A percentile compares a stretch with the other conserved stretches of the same genome.
Conservation (phyloP, 805 yeast genomes). For the Zygosaccharomyces bisporus region DNA sequence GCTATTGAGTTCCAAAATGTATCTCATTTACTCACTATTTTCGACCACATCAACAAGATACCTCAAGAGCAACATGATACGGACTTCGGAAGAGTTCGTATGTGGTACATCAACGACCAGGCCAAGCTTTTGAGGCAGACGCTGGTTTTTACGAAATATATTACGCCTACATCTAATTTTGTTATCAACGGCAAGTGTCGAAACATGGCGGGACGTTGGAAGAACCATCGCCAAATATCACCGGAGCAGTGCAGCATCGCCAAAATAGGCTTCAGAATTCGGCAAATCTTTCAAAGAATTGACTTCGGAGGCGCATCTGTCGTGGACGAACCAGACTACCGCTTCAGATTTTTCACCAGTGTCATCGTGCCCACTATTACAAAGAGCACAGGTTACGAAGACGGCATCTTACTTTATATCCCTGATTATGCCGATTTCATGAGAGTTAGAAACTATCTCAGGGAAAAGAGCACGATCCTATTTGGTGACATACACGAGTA, state of each 20-base stretch:
- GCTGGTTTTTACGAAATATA: constrained; percentile 66
- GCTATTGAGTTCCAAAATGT: constrained; percentile 90
- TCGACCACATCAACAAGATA: constrained; percentile 65
- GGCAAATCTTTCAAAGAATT: constrained; percentile 69
- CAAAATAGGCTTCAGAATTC: constrained; percentile 61
- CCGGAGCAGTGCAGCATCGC: constrained; percentile 54
- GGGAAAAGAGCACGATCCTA: constrained; percentile 54
- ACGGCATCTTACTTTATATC: constrained; percentile 74
- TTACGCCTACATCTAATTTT: constrained; percentile 78
- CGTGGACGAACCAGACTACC: constrained; percentile 67
- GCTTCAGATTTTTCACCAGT: constrained; percentile 77
- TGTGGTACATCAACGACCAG: constrained; percentile 89
- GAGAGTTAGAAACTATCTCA: constrained; percentile 62
- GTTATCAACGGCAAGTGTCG: constrained; percentile 46
- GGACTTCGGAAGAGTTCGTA: constrained; percentile 86
- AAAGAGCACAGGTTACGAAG: constrained; percentile 55
- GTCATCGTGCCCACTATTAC: constrained; percentile 68
- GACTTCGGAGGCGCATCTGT: constrained; percentile 47
- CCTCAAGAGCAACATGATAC: constrained; percentile 79
- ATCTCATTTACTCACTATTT: constrained; percentile 73
- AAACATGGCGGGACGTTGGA: constrained; percentile 59
- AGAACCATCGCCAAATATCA: constrained; percentile 47
- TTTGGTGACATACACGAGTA: constrained; percentile 82
- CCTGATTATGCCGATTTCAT: constrained; percentile 86
- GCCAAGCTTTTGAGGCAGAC: constrained; percentile 72